Evolutionary conservation across 148 eudicot genomes (phyloP).

Genomic region (Vaccinium macrocarpon): DNA sequence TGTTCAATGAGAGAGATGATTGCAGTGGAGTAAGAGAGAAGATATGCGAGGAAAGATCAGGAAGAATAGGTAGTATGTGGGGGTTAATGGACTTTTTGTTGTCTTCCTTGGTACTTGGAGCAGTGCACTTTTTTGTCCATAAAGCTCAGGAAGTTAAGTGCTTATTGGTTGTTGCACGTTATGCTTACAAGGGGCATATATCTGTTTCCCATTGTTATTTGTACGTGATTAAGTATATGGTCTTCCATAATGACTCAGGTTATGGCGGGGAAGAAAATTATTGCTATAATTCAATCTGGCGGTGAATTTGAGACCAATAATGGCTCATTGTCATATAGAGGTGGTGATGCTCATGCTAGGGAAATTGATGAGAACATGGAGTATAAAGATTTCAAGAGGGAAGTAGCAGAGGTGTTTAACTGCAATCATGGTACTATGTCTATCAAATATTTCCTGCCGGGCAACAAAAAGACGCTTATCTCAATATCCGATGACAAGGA

Average conservation of each 20-base stretch:
- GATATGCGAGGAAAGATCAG: no score
- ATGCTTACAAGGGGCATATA: not conserved
- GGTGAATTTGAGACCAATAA: constrained; percentile 64
- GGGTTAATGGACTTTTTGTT: no score
- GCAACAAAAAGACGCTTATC: constrained; percentile 75
- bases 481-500: constrained; percentile 89
- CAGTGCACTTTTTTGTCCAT: not conserved
- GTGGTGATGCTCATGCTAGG: constrained; percentile 98
- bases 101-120: no score
- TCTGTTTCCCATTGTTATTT: not conserved
- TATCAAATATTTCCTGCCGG: constrained; percentile 84
- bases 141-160: not conserved
- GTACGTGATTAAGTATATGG: not conserved
- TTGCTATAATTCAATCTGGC: constrained; percentile 84
- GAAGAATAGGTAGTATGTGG: no score
- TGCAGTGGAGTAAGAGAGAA: no score
- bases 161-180: not conserved
- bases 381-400: constrained; percentile 56
- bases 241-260: constrained; percentile 27
- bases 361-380: constrained; percentile 69
- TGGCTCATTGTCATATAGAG: constrained; percentile 63
- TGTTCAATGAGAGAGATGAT: no score
- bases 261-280: constrained; percentile 76
- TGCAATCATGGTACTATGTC: constrained; percentile 41
- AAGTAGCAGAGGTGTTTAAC: constrained; percentile 82